Evolutionary conservation across 192 early-diverging fungal genomes (phyloP), one percentile per base, ranked within the genome.

Genomic region (Radiomyces spectabilis): DNA sequence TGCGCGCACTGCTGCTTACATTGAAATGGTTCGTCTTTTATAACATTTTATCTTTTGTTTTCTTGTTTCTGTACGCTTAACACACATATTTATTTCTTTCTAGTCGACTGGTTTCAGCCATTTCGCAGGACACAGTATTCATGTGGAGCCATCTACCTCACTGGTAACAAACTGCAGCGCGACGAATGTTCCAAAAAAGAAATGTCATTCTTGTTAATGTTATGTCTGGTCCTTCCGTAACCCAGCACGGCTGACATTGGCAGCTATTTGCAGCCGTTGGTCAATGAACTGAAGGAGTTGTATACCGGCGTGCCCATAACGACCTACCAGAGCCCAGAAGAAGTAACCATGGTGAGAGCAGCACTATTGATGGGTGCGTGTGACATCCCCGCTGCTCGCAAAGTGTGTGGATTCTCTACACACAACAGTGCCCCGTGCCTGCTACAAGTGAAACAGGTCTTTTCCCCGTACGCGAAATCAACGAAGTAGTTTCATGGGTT

Each of bases 191-290:
- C 41, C 5, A 12, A 19, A 43, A 21, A 5, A 22, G 24, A 43
- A 43, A 43, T 43, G 41, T 43, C 41, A 43, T 43, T 19, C 41
- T 43, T 19, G 18, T 43, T 43, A 22, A 22, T 13, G 41, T 43
- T 16, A 43, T 43, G 18, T 22, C 41, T 12, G 41, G 41, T 19
- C 41, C 41, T 7, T 22, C 7, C 24, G 41, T n/a, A 43, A 13
- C 41, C 41, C 8, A 7, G 5, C 41, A 43, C 4, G 5, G 7
- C 8, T 43, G 18, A 43, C 7, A 43, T 43, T 5, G 24, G 24
- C 18, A 7, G 5, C 13, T 43, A 43, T 22, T 22, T 43, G 5
- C 7, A 43, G 41, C 41, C 41, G 7, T 22, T 43, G 9, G 41
- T 43, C 4, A 43, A 43, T 9, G 41, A 43, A 6, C 24, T 43